Percentiles rank a stretch among this genome's conserved stretches.
These are phyloP conservation scores for Boletales sp. DNA, from an alignment of 768 basidiomycete genomes.

Conservation along the genomic window DNA sequence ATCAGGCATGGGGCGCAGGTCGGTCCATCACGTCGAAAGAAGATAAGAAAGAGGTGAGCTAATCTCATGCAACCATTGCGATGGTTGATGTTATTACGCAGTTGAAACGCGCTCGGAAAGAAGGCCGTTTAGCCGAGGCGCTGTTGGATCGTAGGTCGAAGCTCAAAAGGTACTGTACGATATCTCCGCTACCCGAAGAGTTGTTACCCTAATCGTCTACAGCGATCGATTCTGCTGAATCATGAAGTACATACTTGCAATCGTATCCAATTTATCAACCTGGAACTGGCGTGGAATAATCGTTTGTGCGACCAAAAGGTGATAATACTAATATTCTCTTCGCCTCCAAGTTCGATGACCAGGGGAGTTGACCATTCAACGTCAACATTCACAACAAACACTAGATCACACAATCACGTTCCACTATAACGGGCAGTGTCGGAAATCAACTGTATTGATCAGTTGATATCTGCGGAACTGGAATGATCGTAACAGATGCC, in stretches of 20 bases:
- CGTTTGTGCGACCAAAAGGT: not conserved
- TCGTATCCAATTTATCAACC: not conserved
- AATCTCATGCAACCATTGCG: slow-evolving; percentile 1
- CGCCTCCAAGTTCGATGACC: not conserved
- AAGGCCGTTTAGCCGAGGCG: slow-evolving; percentile 77
- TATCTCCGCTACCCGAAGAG: not conserved
- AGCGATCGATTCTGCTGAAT: slow-evolving; percentile 47
- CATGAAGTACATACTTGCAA: slow-evolving; percentile 12
- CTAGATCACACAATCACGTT: too few species aligned
- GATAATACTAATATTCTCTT: not conserved
- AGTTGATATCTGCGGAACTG: too few species aligned
- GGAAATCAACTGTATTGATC: too few species aligned
- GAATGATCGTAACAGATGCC: too few species aligned
- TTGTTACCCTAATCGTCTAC: slow-evolving; percentile 4
- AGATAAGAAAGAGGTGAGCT: slow-evolving; percentile 70
- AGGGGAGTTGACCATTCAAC: not conserved
- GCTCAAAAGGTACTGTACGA: slow-evolving; percentile 63
- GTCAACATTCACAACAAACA: not conserved
- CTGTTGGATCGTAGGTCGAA: slow-evolving; percentile 77
- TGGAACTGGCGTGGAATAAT: not conserved
- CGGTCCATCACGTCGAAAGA: slow-evolving; percentile 62
- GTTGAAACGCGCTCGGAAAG: slow-evolving; percentile 76
- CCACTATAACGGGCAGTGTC: too few species aligned
- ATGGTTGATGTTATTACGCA: slow-evolving; percentile 26
- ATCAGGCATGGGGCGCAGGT: slow-evolving; percentile 85